phyloP scores from a whole-genome alignment of 2,329 filamentous ascomycete genomes.

The Thermothelomyces thermophilus region DNA sequence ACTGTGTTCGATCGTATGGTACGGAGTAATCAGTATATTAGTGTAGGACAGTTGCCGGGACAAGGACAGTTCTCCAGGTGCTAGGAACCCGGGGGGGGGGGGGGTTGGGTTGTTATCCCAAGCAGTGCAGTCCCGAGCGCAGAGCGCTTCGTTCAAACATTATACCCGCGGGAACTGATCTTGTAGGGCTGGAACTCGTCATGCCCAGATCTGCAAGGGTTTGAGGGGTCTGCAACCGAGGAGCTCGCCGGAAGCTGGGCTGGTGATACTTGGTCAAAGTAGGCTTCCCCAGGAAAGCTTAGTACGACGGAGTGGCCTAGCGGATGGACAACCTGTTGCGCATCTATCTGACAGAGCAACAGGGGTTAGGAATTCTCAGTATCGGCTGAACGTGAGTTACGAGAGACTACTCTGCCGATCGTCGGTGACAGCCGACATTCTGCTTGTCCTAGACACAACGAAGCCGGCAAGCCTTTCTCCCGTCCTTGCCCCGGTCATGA shows the following conservation, averaged over 20 bases:
- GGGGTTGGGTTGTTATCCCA: no score
- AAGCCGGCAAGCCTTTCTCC: conserved; percentile 7
- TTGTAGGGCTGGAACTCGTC: conserved; percentile 1
- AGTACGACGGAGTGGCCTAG: no score
- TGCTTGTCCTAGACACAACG: conserved; percentile 11
- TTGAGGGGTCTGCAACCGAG: conserved; percentile 4
- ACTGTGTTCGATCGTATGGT: background rate
- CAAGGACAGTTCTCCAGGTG: no score
- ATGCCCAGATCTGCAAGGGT: background rate
- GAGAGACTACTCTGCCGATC: conserved; percentile 16
- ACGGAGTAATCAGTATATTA: no score
- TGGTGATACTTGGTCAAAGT: conserved; percentile 23
- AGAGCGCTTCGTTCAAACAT: no score
- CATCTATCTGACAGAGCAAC: conserved; percentile 16
- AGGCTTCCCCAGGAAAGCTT: no score
- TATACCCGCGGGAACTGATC: no score
- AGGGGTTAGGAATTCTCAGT: conserved; percentile 6
- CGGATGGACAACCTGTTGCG: no score
- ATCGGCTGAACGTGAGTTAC: background rate
- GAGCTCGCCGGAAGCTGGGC: conserved; percentile 4
- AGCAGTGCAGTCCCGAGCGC: no score
- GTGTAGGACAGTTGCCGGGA: no score
- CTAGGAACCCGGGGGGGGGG: no score
- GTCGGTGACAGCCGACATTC: conserved; percentile 13
- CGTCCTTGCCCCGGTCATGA: background rate